Evolutionary conservation across 768 basidiomycete species (phyloP).

Genomic region (Pholiota conissans): DNA sequence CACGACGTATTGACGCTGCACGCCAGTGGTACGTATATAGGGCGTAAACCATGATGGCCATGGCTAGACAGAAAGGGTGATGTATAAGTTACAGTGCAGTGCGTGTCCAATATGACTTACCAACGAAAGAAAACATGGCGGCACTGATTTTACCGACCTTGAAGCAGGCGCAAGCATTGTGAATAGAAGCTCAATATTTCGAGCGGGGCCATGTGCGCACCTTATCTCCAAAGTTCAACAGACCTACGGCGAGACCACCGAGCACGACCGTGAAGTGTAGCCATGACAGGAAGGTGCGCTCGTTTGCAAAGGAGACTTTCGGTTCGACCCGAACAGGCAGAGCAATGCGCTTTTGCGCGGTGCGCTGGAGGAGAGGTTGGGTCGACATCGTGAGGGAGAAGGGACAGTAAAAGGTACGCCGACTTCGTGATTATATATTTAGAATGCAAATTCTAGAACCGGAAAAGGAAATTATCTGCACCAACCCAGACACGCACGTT

Average conservation of each 20-base stretch:
- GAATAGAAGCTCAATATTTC: neutral
- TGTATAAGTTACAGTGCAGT: neutral
- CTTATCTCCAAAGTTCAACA: constrained; percentile 98
- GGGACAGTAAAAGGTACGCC: neutral
- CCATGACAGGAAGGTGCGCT: constrained; percentile 97
- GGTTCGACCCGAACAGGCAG: constrained; percentile 94
- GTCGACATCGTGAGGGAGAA: constrained; percentile 73
- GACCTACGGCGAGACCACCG: constrained; percentile 91
- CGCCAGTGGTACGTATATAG: constrained; percentile 96
- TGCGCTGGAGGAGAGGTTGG: constrained; percentile 95
- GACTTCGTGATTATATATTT: constrained; percentile 15
- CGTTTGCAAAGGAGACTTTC: constrained; percentile 94
- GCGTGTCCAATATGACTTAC: constrained; percentile 36
- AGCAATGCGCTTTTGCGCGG: constrained; percentile 92
- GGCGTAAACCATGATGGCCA: constrained; percentile 97
- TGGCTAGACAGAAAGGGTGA: constrained; percentile 52
- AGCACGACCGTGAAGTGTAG: constrained; percentile 97
- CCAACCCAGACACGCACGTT: constrained; percentile 26
- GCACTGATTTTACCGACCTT: constrained; percentile 93
- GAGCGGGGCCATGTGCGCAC: constrained; percentile 37
- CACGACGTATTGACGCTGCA: constrained; percentile 86
- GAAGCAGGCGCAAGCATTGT: neutral
- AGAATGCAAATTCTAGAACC: constrained; percentile 11
- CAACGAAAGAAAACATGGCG: constrained; percentile 93
- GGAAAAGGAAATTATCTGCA: constrained; percentile 14